Conservation (phyloP, 73 alveolate species). For the Paramecium biaurelia region DNA sequence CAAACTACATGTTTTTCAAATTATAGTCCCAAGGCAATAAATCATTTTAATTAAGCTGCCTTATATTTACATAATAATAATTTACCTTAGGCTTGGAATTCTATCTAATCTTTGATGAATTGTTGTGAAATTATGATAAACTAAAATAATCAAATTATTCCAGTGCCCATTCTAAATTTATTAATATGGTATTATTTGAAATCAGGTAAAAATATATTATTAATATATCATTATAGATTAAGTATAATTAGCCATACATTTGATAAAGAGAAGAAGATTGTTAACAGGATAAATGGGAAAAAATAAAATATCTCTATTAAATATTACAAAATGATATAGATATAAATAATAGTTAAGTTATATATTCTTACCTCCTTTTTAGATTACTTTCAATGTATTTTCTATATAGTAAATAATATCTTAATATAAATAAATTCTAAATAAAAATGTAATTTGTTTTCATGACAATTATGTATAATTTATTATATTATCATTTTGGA, state of each 20-base stretch:
- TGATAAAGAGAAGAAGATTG: constrained; percentile 33
- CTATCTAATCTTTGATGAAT: neutral
- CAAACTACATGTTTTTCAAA: neutral
- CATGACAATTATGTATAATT: too few relatives aligned
- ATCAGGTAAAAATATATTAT: neutral
- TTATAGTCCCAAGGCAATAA: neutral
- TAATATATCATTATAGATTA: neutral
- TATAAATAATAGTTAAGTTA: neutral
- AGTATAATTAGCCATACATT: neutral
- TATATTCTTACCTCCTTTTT: neutral
- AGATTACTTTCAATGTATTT: too few relatives aligned
- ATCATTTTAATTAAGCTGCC: neutral
- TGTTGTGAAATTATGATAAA: neutral
- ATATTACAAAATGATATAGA: constrained; percentile 34
- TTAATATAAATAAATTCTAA: neutral
- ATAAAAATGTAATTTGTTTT: too few relatives aligned
- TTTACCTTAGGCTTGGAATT: neutral
- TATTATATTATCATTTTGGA: too few relatives aligned
- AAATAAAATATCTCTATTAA: constrained; percentile 37
- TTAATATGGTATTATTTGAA: constrained; percentile 38
- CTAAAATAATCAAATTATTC: neutral
- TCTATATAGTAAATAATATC: neutral
- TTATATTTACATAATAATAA: neutral
- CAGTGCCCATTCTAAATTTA: constrained; percentile 16
- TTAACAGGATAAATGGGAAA: constrained; percentile 44